phyloP scores from a whole-genome alignment of 306 rosid genomes.

The Lagenaria siceraria region DNA sequence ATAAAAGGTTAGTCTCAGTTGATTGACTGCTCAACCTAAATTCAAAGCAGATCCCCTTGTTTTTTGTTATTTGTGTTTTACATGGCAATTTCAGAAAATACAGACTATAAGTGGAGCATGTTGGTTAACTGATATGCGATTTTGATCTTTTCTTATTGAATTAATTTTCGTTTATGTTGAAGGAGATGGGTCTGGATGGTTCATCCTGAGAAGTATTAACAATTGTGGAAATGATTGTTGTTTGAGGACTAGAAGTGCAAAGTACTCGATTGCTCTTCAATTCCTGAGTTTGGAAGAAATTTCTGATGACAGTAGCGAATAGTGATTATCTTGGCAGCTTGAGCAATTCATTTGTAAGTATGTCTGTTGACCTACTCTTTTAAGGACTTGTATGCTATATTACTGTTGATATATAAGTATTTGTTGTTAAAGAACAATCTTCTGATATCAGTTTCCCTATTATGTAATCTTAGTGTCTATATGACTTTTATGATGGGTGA shows the following conservation, averaged over 20 bases:
- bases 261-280: conserved; percentile 78
- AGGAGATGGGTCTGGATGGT: conserved; percentile 55
- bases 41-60: neutral
- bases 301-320: conserved; percentile 19
- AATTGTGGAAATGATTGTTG: conserved; percentile 18
- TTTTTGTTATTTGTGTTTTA: neutral
- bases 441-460: neutral
- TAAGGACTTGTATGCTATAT: neutral
- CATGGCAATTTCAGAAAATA: neutral
- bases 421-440: neutral
- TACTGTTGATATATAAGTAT: neutral
- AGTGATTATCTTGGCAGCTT: neutral
- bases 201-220: conserved; percentile 33
- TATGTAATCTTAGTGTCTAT: neutral
- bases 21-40: neutral
- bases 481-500: neutral
- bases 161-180: conserved; percentile 17
- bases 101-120: neutral
- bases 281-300: conserved; percentile 43
- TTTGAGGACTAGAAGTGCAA: conserved; percentile 29
- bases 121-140: neutral
- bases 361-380: neutral
- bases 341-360: neutral
- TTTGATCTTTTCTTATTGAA: neutral
- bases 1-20: conserved; percentile 38